These are phyloP conservation scores for Ramaria rubella DNA, from an alignment of 768 basidiomycete genomes.

Conservation along the genomic window DNA sequence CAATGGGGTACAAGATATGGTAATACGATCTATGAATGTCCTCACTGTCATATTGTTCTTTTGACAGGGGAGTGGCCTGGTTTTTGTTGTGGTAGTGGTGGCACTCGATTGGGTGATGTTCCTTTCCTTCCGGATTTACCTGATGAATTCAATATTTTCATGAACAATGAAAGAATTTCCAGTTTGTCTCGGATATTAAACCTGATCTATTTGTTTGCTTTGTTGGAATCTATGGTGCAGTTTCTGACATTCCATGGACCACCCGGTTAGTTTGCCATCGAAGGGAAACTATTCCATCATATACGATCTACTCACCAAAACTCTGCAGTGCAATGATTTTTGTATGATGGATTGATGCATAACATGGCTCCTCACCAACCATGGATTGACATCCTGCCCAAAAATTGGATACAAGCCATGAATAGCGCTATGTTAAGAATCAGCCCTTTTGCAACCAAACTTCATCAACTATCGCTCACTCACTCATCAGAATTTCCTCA, in stretches of 20 bases:
- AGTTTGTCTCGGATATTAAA: constrained; percentile 23
- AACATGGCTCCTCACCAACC: not conserved
- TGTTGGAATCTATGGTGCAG: constrained; percentile 20
- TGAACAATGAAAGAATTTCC: constrained; percentile 24
- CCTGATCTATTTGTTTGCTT: constrained; percentile 28
- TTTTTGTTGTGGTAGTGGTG: constrained; percentile 29
- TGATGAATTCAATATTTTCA: constrained; percentile 19
- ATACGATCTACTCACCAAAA: constrained; percentile 22
- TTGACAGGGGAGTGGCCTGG: constrained; percentile 27
- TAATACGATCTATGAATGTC: not conserved
- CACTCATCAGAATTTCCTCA: constrained; percentile 14
- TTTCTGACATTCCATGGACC: constrained; percentile 19
- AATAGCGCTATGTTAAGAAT: constrained; percentile 1
- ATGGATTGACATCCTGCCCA: constrained; percentile 5
- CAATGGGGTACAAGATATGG: not conserved
- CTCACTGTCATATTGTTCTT: constrained; percentile 16
- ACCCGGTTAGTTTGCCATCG: constrained; percentile 20
- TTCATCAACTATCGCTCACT: constrained; percentile 8
- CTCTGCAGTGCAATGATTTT: constrained; percentile 27
- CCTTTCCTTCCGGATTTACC: constrained; percentile 21
- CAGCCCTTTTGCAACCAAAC: constrained; percentile 16
- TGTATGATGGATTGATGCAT: constrained; percentile 26
- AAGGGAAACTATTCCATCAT: constrained; percentile 29
- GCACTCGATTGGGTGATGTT: constrained; percentile 16
- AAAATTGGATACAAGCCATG: constrained; percentile 12